Evolutionary conservation across 768 basidiomycete genomes (phyloP), one percentile per base, ranked within the genome.

Genomic region (Tulasnella sp.): DNA sequence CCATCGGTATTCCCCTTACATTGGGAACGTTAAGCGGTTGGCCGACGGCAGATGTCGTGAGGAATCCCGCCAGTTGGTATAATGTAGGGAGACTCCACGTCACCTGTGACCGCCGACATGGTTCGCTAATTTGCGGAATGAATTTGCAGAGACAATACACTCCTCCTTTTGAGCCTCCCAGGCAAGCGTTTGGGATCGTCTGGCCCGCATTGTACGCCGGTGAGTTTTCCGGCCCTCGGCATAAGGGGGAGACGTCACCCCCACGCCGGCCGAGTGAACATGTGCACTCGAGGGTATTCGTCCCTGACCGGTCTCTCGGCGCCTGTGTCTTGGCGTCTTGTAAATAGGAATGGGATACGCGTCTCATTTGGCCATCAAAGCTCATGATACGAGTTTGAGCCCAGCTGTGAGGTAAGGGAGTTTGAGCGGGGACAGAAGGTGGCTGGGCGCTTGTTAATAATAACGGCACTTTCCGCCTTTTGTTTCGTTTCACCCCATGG

Each of bases 341-440:
- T 29, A 75, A 26, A 67, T 61, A 87, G 87, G 86, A 10, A 91
- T 92, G 90, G 91, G 91, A 29, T 91, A 88, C 81, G 90, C 90
- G 10, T 90, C 90, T 9, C 89, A 91, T 82, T 82, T 92, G 37
- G 88, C 90, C 3, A 88, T 88, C 46, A 86, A 87, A 79, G 85
- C 88, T 0, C 84, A 90, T 78, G 90, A 91, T 81, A 80, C 78
- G 16, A 83, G 88, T 11, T 81, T 85, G 6, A 83, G 86, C 32
- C 85, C 86, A 9, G 78, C 81, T 5, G 85, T 83, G 73, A 86
- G 86, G 89, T 90, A 83, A 80, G 83, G 82, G 13, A 75, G 46
- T 71, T 48, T 13, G 26, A 67, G 32, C n/a, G 32, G 26, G 32
- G 26, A 6, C 6, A 0, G 11, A 32, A 13, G 29, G 4, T 29